These are phyloP conservation scores for Malus orientalis DNA, from an alignment of 306 rosid species.

Conservation along the genomic window DNA sequence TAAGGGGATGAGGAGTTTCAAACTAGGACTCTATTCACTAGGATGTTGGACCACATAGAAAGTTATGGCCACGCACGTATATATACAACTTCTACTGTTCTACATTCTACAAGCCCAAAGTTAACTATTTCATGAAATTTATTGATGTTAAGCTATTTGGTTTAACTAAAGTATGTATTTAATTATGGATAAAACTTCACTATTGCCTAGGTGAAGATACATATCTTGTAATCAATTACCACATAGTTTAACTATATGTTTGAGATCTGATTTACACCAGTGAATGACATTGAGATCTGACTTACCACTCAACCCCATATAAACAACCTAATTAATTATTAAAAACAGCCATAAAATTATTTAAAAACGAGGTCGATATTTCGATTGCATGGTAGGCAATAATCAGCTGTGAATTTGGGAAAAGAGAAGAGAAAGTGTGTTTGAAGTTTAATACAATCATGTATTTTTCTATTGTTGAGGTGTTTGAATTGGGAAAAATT, in stretches of 20 bases:
- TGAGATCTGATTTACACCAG: neutral
- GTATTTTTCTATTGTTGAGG: too few species aligned
- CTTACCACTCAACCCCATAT: neutral
- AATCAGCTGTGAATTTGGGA: neutral
- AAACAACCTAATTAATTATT: neutral
- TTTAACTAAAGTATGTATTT: neutral
- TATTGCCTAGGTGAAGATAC: too few species aligned
- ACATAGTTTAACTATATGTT: neutral
- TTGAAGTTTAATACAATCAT: neutral
- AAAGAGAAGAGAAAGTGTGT: neutral
- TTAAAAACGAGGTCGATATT: neutral
- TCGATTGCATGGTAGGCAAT: neutral
- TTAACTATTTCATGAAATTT: too few species aligned
- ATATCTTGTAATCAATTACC: neutral
- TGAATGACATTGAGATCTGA: neutral
- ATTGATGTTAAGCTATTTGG: too few species aligned
- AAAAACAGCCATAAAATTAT: neutral
- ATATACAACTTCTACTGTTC: too few species aligned
- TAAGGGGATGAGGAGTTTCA: too few species aligned
- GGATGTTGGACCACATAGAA: too few species aligned
- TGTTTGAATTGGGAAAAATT: too few species aligned
- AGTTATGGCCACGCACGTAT: too few species aligned
- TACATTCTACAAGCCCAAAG: too few species aligned
- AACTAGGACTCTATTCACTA: too few species aligned
- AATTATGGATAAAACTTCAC: too few species aligned